A percentile compares a stretch with the other conserved stretches of the same genome.
These are phyloP conservation scores for Piloderma croceum DNA, from an alignment of 768 basidiomycete genomes.

Conservation along the genomic window DNA sequence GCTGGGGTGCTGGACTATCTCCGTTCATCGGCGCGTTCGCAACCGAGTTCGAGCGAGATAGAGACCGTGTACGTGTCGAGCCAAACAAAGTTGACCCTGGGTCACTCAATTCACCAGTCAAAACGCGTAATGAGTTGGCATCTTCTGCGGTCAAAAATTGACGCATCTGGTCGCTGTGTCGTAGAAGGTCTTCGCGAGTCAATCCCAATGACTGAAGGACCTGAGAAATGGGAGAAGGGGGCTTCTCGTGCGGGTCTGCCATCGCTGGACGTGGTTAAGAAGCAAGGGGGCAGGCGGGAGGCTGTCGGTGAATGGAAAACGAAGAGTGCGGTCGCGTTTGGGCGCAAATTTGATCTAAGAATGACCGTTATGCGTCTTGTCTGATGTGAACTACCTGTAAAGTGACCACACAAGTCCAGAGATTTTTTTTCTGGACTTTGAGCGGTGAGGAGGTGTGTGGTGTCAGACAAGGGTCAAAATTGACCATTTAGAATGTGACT, in stretches of 20 bases:
- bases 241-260: constrained; percentile 22
- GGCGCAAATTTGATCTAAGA: too few species aligned
- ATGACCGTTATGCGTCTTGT: too few species aligned
- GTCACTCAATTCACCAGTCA: constrained; percentile 35
- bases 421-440: too few species aligned
- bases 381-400: too few species aligned
- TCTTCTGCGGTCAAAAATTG: constrained; percentile 62
- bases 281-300: too few species aligned
- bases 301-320: too few species aligned
- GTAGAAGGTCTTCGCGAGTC: constrained; percentile 68
- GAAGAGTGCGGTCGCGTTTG: too few species aligned
- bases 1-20: constrained; percentile 18
- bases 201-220: constrained; percentile 67
- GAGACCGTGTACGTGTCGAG: constrained; percentile 39
- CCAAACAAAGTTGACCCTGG: constrained; percentile 27
- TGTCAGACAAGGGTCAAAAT: too few species aligned
- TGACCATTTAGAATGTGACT: too few species aligned
- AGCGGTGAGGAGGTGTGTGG: too few species aligned
- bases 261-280: too few species aligned
- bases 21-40: constrained; percentile 41
- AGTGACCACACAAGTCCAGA: too few species aligned
- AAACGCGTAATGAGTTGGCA: constrained; percentile 40
- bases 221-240: constrained; percentile 63
- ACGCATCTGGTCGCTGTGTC: constrained; percentile 76
- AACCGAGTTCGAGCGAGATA: constrained; percentile 44